These are phyloP conservation scores for Starmerella khaoyaiensis DNA, from an alignment of 805 yeast genomes.

Conservation along the genomic window DNA sequence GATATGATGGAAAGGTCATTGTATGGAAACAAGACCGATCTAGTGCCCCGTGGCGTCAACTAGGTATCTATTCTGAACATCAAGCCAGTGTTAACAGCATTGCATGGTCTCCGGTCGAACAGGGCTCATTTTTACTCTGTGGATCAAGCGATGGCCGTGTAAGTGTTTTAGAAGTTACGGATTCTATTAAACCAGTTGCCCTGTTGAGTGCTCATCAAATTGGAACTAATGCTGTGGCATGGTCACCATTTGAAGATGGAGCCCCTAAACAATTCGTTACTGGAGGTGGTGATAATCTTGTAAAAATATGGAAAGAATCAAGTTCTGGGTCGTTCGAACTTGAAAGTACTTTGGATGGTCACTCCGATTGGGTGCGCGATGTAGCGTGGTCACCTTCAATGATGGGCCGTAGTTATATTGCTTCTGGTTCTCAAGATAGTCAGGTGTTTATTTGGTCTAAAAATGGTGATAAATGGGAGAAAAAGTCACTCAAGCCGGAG, in stretches of 20 bases:
- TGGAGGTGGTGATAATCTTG: slow-evolving; percentile 90
- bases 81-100: slow-evolving; percentile 91
- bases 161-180: slow-evolving; percentile 61
- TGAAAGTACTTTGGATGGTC: slow-evolving; percentile 76
- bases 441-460: slow-evolving; percentile 93
- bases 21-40: slow-evolving; percentile 78
- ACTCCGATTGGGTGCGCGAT: slow-evolving; percentile 97
- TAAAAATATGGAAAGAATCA: slow-evolving; percentile 86
- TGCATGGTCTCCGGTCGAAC: slow-evolving; percentile 94
- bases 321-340: no score
- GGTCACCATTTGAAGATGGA: slow-evolving; percentile 49
- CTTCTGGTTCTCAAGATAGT: slow-evolving; percentile 93
- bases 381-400: slow-evolving; percentile 96
- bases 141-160: slow-evolving; percentile 89
- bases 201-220: slow-evolving; percentile 70
- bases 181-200: slow-evolving; percentile 22
- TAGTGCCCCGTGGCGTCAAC: slow-evolving; percentile 71
- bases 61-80: slow-evolving; percentile 77
- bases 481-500: slow-evolving; percentile 57
- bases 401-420: slow-evolving; percentile 75
- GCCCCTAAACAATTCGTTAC: slow-evolving; percentile 60
- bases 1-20: slow-evolving; percentile 87
- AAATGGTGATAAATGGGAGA: slow-evolving; percentile 56
- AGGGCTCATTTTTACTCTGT: slow-evolving; percentile 81
- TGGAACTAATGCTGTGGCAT: slow-evolving; percentile 87